Evolutionary conservation across 2,329 filamentous ascomycete genomes (phyloP).

Genomic region (Septoria linicola): DNA sequence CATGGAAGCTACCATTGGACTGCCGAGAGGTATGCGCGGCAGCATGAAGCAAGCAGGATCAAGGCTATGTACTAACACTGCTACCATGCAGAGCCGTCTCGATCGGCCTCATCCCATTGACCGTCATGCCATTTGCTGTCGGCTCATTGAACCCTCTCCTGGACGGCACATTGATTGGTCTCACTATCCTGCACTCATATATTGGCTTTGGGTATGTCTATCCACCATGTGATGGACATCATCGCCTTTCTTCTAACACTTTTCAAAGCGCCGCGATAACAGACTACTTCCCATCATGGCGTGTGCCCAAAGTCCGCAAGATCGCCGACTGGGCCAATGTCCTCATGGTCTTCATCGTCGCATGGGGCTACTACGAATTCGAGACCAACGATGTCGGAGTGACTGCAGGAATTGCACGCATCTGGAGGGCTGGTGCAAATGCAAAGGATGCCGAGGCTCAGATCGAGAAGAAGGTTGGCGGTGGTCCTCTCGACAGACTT

Average conservation of each 20-base stretch:
- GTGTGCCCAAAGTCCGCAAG: constrained; percentile 66
- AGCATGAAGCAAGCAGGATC: no score
- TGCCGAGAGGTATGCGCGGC: constrained; percentile 74
- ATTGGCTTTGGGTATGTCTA: constrained; percentile 78
- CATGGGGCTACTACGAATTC: constrained; percentile 92
- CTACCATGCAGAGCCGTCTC: constrained; percentile 63
- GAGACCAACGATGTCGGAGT: constrained; percentile 98
- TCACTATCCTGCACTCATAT: constrained; percentile 88
- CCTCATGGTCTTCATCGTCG: constrained; percentile 73
- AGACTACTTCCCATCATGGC: constrained; percentile 81
- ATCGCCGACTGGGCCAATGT: constrained; percentile 77
- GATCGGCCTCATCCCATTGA: constrained; percentile 78
- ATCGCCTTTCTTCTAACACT: no score
- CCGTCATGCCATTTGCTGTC: constrained; percentile 85
- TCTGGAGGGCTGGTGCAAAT: constrained; percentile 70
- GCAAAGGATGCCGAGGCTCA: constrained; percentile 25
- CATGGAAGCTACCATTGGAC: constrained; percentile 99
- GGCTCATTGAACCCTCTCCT: constrained; percentile 85
- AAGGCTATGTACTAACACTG: constrained; percentile 14
- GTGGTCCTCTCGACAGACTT: constrained; percentile 10
- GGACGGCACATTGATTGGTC: constrained; percentile 80
- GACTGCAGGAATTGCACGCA: constrained; percentile 80
- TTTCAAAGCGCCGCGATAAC: constrained; percentile 74
- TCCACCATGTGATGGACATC: no score
- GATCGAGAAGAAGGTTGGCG: constrained; percentile 16